Base-by-base conservation (phyloP, 2,329 filamentous ascomycete genomes). In the Stemphylium beticola region DNA sequence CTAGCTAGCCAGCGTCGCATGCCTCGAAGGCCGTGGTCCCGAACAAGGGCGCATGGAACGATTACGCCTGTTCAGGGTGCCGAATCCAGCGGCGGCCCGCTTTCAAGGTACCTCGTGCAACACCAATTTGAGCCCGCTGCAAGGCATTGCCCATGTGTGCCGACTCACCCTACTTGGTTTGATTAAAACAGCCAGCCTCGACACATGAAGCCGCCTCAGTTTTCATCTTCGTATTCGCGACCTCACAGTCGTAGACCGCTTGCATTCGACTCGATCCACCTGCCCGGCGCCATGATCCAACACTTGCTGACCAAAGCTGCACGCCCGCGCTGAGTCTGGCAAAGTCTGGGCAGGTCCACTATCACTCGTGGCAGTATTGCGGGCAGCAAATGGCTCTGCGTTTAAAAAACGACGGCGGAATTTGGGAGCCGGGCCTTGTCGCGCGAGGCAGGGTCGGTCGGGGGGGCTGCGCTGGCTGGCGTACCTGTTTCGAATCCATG, bases 31-130 rank as follows among this genome's bases (percentile, higher is more conserved):
- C 68, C 64, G 67, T 70, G 63, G 65, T 64, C 60, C 69, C 71
- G 68, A 64, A 61, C 61, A 65, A 71, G 66, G 69, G 69, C 69
- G 71, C 66, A 70, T 66, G 57, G 65, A 67, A 65, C 65, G 60
- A 70, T 66, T 68, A 66, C 62, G 66, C 69, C 63, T 57, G 53
- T 67, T 64, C 62, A 65, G 61, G 64, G 52, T 62, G 62, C 62
- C 65, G 57, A 65, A 58, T 64, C 62, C 61, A 68, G 55, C 65
- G 62, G 61, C 65, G 67, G 64, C 61, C 65, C 63, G 65, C 66
- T 60, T 61, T 58, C 62, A 63, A 68, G 66, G 62, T 64, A 67
- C 64, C 65, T 69, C 62, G 67, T 74, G 66, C 68, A 63, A 71
- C 71, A 47, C 54, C 57, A 57, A 58, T 62, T 53, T 57, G 61